Base-by-base conservation (phyloP, 148 eudicot species). In the Diospyros lotus region DNA sequence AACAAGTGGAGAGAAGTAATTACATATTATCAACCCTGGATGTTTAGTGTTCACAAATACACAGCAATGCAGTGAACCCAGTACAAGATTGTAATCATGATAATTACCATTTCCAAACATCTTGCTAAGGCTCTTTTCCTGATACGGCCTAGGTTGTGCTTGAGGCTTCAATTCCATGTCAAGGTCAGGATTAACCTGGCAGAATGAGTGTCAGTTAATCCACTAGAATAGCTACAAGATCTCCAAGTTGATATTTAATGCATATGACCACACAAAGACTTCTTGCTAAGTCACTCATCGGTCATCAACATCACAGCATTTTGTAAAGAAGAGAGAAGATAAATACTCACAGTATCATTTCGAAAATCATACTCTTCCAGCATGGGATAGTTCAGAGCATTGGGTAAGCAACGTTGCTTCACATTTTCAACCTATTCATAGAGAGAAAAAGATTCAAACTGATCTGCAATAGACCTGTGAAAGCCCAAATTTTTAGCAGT, bases 91-190 rank as follows among this genome's bases (percentile, higher is more conserved):
- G 1, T 3, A 53, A 58, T 44, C 65, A 79, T 66, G 42, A 66
- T 46, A 65, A 28, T 84, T 82, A 92, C 98, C 98, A 81, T 92
- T 95, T 80, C 98, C 98, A 84, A 92, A 95, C 98, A 95, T 95
- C 87, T 95, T 95, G 78, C 97, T 92, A 45, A 95, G 97, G 78
- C 98, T 95, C 84, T 95, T 95, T 76, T 95, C 98, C 80, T 92
- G 97, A 77, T 95, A 95, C 4, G 98, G 97, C 2, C 97, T 97
- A 50, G 98, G 96, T 72, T 90, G 97, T 77, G 98, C 98, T 75
- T 89, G 97, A 73, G 98, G 98, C 84, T 95, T 95, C 85, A 95
- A 75, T 75, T 95, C 98, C 92, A 95, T 88, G 69, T 95, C 98
- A 75, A 95, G 96, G 79, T 95, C 96, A 78, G 98, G 98, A 79